Evolutionary conservation across 2,329 filamentous ascomycete genomes (phyloP).

Genomic region (Cordyceps fumosorosea): DNA sequence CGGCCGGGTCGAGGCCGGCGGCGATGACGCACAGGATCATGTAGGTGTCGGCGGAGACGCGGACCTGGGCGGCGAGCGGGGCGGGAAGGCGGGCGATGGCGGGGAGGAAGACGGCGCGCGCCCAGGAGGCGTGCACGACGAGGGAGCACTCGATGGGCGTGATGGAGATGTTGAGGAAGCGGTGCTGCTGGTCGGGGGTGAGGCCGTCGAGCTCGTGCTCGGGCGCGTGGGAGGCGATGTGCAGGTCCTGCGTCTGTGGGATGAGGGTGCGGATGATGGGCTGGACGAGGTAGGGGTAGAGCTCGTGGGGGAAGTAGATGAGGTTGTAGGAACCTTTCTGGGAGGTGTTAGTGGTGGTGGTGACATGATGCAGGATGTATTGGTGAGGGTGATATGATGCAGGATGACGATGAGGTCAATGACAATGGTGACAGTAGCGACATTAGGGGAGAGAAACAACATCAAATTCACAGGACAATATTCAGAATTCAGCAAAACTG

Average conservation of each 20-base stretch:
- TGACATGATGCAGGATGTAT: background rate
- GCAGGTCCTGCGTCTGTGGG: slow-evolving; percentile 47
- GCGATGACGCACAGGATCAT: slow-evolving; percentile 85
- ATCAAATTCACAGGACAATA: background rate
- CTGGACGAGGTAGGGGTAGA: slow-evolving; percentile 74
- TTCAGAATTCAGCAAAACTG: background rate
- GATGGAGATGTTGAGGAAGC: slow-evolving; percentile 88
- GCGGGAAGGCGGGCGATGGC: slow-evolving; percentile 57
- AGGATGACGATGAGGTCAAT: background rate
- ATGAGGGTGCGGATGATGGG: slow-evolving; percentile 81
- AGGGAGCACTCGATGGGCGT: slow-evolving; percentile 90
- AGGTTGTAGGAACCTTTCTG: slow-evolving; percentile 83
- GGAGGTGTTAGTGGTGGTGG: slow-evolving; percentile 10
- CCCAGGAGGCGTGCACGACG: slow-evolving; percentile 74
- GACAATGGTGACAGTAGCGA: background rate
- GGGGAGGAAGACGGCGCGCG: slow-evolving; percentile 68
- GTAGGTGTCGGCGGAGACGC: slow-evolving; percentile 77
- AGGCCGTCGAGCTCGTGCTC: slow-evolving; percentile 39
- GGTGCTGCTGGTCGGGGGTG: slow-evolving; percentile 52
- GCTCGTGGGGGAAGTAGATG: slow-evolving; percentile 78
- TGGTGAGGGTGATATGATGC: background rate
- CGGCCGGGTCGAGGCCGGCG: slow-evolving; percentile 83
- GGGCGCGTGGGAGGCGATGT: slow-evolving; percentile 29
- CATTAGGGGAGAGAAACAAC: no score
- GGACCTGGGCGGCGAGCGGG: slow-evolving; percentile 46